Percentiles rank a stretch among this genome's conserved stretches.
These are phyloP conservation scores for Metarhizium album DNA, from an alignment of 2,329 filamentous ascomycete species.

Conservation along the genomic window DNA sequence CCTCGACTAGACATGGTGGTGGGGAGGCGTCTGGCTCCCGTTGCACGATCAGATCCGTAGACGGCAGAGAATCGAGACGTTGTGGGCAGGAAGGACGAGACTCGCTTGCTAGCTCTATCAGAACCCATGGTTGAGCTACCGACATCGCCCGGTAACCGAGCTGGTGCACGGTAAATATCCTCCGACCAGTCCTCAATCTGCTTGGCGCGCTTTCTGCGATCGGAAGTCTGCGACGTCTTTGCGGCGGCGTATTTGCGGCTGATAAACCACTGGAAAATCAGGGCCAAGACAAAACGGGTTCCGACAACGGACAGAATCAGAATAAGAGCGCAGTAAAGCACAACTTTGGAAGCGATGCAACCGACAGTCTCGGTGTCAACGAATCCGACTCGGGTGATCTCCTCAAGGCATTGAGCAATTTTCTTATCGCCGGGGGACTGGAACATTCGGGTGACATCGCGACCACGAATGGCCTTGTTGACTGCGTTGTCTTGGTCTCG, in stretches of 20 bases:
- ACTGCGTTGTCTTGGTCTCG: slow-evolving; percentile 51
- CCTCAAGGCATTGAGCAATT: slow-evolving; percentile 74
- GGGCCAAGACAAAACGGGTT: slow-evolving; percentile 76
- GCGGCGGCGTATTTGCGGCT: slow-evolving; percentile 72
- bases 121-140: slow-evolving; percentile 52
- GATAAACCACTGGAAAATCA: slow-evolving; percentile 95
- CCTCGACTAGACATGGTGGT: slow-evolving; percentile 94
- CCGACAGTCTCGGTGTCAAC: slow-evolving; percentile 94
- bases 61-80: slow-evolving; percentile 92
- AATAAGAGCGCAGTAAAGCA: slow-evolving; percentile 83
- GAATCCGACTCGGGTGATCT: slow-evolving; percentile 92
- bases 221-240: slow-evolving; percentile 73
- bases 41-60: slow-evolving; percentile 59
- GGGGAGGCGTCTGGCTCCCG: slow-evolving; percentile 42
- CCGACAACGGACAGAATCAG: slow-evolving; percentile 86
- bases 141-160: slow-evolving; percentile 66
- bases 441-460: slow-evolving; percentile 82
- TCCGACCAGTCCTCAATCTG: slow-evolving; percentile 98
- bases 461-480: slow-evolving; percentile 60
- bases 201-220: slow-evolving; percentile 73
- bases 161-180: slow-evolving; percentile 88
- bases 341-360: slow-evolving; percentile 94
- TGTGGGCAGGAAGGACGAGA: slow-evolving; percentile 76
- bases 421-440: slow-evolving; percentile 69
- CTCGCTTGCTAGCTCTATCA: slow-evolving; percentile 69